phyloP scores from a whole-genome alignment of 2,329 filamentous ascomycete genomes.

The Coniella lustricola region DNA sequence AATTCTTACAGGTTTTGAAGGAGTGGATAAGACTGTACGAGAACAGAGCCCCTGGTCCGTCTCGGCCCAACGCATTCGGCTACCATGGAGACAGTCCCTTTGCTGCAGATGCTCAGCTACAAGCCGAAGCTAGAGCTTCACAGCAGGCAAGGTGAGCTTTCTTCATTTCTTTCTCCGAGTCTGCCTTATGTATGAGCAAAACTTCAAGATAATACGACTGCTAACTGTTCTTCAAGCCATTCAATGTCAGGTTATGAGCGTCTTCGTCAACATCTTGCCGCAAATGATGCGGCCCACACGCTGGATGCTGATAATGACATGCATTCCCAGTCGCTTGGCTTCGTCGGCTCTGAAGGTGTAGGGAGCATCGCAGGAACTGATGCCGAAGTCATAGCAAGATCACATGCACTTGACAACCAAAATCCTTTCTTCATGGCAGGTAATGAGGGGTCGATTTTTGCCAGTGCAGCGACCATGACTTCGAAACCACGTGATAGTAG shows the following conservation, averaged over 20 bases:
- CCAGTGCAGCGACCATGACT: background rate
- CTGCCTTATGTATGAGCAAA: background rate
- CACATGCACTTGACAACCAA: slow-evolving; percentile 5
- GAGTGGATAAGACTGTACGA: slow-evolving; percentile 10
- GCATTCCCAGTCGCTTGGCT: background rate
- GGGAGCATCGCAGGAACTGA: slow-evolving; percentile 6
- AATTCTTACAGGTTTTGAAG: slow-evolving; percentile 9
- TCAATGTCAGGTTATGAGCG: background rate
- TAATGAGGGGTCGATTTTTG: slow-evolving; percentile 7
- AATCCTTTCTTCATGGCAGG: slow-evolving; percentile 2
- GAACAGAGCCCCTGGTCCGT: slow-evolving; percentile 1
- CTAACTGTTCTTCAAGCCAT: slow-evolving; percentile 6
- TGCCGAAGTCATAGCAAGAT: slow-evolving; percentile 2
- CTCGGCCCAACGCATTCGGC: background rate
- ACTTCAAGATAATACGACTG: slow-evolving; percentile 6
- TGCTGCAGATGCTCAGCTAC: slow-evolving; percentile 2
- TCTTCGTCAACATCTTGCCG: slow-evolving; percentile 3
- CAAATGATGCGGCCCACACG: background rate
- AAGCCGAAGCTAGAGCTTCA: slow-evolving; percentile 2
- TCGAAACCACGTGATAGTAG: slow-evolving; percentile 1
- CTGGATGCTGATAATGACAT: background rate
- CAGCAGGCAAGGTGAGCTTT: slow-evolving; percentile 6
- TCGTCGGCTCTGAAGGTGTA: background rate
- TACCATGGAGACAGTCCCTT: slow-evolving; percentile 2
- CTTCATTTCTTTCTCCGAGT: background rate